A percentile compares a stretch with the other conserved stretches of the same genome.
These are phyloP conservation scores for Aspergillus costaricaensis DNA, from an alignment of 2,329 filamentous ascomycete species.

Conservation along the genomic window DNA sequence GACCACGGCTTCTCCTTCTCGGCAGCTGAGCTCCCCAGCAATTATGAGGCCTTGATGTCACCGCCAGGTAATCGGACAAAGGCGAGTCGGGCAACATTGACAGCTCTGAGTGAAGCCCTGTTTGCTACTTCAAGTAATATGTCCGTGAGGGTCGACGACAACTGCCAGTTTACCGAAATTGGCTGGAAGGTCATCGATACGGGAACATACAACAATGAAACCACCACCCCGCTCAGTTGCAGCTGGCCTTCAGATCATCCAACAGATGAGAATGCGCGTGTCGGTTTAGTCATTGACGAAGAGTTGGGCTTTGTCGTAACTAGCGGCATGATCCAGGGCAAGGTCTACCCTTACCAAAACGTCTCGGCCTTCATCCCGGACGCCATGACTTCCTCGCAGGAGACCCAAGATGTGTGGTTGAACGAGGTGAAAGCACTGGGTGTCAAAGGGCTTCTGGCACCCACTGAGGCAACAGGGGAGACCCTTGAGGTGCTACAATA, in stretches of 20 bases:
- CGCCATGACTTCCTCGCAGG: not conserved
- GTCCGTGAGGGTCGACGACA: not conserved
- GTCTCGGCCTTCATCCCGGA: constrained; percentile 3
- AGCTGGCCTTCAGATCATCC: not conserved
- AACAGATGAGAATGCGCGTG: not conserved
- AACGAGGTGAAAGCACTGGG: not conserved
- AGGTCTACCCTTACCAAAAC: not conserved
- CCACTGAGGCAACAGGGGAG: not conserved
- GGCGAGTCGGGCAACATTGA: not conserved
- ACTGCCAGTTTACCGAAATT: constrained; percentile 1
- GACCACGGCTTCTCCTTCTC: constrained; percentile 4
- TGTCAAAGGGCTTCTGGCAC: not conserved
- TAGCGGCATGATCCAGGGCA: not conserved
- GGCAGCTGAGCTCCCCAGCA: not conserved
- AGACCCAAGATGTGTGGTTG: not conserved
- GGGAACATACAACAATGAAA: not conserved
- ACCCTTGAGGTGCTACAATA: not conserved
- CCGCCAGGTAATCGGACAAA: not conserved
- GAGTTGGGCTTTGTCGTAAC: not conserved
- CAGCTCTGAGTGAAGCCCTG: not conserved
- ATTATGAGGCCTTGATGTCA: not conserved
- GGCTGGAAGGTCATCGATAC: not conserved
- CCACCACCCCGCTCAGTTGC: not conserved
- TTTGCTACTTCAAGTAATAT: not conserved
- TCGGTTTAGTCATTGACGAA: not conserved